Evolutionary conservation across 176 grass and related monocot species (phyloP), one percentile per base, ranked within the genome.

Genomic region (Aegilops speltoides): DNA sequence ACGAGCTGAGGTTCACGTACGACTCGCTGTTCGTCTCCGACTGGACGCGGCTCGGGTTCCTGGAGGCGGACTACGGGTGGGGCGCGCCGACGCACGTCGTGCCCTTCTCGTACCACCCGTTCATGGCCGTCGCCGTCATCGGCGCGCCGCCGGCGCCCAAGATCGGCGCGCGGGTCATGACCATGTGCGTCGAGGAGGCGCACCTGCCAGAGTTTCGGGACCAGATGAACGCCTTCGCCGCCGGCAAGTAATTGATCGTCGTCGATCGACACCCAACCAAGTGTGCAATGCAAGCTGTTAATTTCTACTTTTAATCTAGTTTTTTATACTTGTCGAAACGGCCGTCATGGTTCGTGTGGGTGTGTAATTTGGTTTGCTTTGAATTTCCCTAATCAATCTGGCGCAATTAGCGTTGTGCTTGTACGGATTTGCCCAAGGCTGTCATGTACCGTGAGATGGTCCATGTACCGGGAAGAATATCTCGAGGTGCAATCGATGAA

Each of bases 21-120:
- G 86, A 94, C 80, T 88, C 90, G 12, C 34, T 99, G 1, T 99
- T 96, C 76, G 90, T 99, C 36, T 96, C 97, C 9, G 97, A 99
- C 57, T 99, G 94, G 97, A 96, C 94, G 0, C 34, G 90, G 2
- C 65, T 99, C 0, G 94, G 94, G 0, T 96, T 99, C 31, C 80
- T 94, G 0, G 94, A 96, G 69, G 92, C 91, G 2, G 97, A 99
- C 43, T 99, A 93, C 34, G 97, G 97, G 0, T 99, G 97, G 94
- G 94, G 97, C 6, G 5, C 64, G 36, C 94, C 97, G 0, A 17
- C 77, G 0, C 92, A 93, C 59, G 92, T 96, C 15, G 62, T 96
- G 48, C 97, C 94, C 0, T 94, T 94, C 79, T 86, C 92, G 1
- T 99, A 94, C 83, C 79, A 87, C 36, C 84, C 93, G 0, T 91